phyloP scores from a whole-genome alignment of 345 rosid species.

The Eutrema japonicum region DNA sequence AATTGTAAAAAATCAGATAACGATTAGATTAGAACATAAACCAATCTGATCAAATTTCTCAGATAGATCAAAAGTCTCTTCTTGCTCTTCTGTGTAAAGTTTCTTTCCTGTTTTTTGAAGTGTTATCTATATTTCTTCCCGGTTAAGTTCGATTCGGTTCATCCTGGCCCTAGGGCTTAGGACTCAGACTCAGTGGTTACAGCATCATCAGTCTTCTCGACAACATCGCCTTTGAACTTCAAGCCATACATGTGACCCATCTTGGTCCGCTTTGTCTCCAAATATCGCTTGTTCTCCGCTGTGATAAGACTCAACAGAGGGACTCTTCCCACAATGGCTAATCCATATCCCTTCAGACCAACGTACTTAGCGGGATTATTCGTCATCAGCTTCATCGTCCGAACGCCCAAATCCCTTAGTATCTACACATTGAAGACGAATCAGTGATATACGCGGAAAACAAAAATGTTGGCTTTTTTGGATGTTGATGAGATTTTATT shows the following conservation, averaged over 20 bases:
- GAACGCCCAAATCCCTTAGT: slow-evolving; percentile 71
- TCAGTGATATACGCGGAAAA: neutral
- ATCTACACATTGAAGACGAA: slow-evolving; percentile 51
- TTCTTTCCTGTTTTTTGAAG: slow-evolving; percentile 7
- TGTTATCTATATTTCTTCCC: slow-evolving; percentile 2
- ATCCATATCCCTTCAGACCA: slow-evolving; percentile 82
- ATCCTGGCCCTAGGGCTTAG: neutral
- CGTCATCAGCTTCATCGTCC: slow-evolving; percentile 90
- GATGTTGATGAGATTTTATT: neutral
- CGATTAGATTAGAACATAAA: slow-evolving; percentile 7
- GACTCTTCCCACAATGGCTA: slow-evolving; percentile 68
- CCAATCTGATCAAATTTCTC: slow-evolving; percentile 29
- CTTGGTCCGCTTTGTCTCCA: slow-evolving; percentile 71
- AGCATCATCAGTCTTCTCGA: slow-evolving; percentile 33
- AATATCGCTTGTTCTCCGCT: slow-evolving; percentile 69
- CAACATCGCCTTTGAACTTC: slow-evolving; percentile 46
- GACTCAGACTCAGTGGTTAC: slow-evolving; percentile 26
- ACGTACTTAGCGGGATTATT: slow-evolving; percentile 84
- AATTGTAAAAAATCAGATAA: slow-evolving; percentile 9
- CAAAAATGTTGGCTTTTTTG: neutral
- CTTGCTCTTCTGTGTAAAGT: slow-evolving; percentile 16
- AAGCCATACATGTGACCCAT: slow-evolving; percentile 79
- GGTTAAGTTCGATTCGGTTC: neutral
- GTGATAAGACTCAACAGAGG: slow-evolving; percentile 74
- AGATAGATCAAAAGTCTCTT: slow-evolving; percentile 8